phyloP scores from a whole-genome alignment of 2,329 filamentous ascomycete genomes.

The Xenoacremonium recifei region DNA sequence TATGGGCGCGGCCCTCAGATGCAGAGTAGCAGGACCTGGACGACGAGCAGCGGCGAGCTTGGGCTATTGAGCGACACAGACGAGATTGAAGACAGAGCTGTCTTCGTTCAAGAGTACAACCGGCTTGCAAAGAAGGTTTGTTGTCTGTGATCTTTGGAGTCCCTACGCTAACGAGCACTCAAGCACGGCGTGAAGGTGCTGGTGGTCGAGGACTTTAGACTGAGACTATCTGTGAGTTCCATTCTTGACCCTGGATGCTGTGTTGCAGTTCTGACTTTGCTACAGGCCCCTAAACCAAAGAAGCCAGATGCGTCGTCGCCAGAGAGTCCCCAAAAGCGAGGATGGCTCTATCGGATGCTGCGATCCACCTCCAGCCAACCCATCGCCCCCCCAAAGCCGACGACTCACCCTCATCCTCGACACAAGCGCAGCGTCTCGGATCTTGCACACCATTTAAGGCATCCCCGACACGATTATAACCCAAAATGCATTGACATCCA shows the following conservation, averaged over 20 bases:
- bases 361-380: conserved; percentile 22
- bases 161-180: not conserved
- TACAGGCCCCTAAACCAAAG: no score
- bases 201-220: conserved; percentile 34
- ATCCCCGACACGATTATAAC: conserved; percentile 38
- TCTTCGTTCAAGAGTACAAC: conserved; percentile 60
- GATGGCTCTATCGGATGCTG: conserved; percentile 39
- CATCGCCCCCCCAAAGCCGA: conserved; percentile 5
- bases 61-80: conserved; percentile 48
- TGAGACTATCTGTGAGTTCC: conserved; percentile 31
- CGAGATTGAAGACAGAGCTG: conserved; percentile 45
- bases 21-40: conserved; percentile 55
- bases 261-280: no score
- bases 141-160: not conserved
- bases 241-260: not conserved
- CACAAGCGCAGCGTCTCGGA: conserved; percentile 57
- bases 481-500: conserved; percentile 52
- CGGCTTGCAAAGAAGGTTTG: conserved; percentile 55
- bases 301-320: conserved; percentile 11
- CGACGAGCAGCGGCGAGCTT: conserved; percentile 52
- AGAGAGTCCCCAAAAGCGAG: conserved; percentile 30
- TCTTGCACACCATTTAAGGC: conserved; percentile 45
- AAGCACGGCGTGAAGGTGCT: conserved; percentile 54
- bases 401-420: conserved; percentile 16
- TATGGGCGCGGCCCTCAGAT: conserved; percentile 20